These are phyloP conservation scores for Penicillium thymicola DNA, from an alignment of 2,329 filamentous ascomycete species.

Conservation along the genomic window DNA sequence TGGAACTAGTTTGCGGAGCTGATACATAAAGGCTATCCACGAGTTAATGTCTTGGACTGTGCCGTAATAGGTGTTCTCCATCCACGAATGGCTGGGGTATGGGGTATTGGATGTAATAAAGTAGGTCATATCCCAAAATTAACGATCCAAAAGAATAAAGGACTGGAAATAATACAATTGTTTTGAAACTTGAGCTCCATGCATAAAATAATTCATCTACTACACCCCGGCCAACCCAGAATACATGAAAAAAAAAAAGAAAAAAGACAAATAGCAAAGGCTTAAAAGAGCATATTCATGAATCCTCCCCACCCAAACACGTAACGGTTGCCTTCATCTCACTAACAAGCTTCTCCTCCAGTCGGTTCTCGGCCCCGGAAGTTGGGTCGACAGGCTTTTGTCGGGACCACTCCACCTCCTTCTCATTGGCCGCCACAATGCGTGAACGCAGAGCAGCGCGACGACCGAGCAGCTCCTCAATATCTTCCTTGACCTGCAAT, in stretches of 20 bases:
- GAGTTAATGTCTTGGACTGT: neutral
- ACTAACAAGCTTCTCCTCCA: constrained; percentile 72
- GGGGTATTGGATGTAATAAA: neutral
- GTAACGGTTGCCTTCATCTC: constrained; percentile 59
- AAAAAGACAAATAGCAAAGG: constrained; percentile 11
- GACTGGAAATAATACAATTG: neutral
- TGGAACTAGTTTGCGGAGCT: neutral
- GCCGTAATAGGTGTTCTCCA: neutral
- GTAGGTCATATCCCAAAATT: neutral
- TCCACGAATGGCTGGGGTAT: neutral
- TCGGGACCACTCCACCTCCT: constrained; percentile 63
- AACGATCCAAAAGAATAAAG: neutral
- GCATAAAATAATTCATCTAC: constrained; percentile 11
- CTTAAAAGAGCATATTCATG: constrained; percentile 23
- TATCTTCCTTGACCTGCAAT: constrained; percentile 69
- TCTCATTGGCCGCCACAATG: constrained; percentile 68
- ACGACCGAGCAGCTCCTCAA: constrained; percentile 75
- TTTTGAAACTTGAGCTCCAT: constrained; percentile 6
- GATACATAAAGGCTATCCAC: neutral
- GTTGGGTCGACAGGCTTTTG: constrained; percentile 41
- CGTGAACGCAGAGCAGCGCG: constrained; percentile 67
- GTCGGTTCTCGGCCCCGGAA: constrained; percentile 56
- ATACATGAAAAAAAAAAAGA: constrained; percentile 4
- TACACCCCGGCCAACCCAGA: constrained; percentile 17
- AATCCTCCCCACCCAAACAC: constrained; percentile 42